These are phyloP conservation scores for Candida sojae DNA, from an alignment of 1,139 yeast species.

Conservation along the genomic window DNA sequence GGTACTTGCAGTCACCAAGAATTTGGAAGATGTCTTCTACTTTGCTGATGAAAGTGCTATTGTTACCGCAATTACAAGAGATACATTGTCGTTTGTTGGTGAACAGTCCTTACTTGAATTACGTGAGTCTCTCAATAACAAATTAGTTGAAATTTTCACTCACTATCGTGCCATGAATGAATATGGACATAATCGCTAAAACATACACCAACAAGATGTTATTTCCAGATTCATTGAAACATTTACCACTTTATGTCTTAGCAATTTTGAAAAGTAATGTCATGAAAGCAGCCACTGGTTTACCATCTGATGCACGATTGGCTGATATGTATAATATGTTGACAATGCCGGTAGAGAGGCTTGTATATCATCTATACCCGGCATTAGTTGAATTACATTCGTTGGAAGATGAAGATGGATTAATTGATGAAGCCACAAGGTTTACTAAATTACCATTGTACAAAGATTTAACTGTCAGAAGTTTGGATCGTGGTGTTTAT, in stretches of 20 bases:
- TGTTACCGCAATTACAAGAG: slow-evolving; percentile 70
- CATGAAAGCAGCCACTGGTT: slow-evolving; percentile 50
- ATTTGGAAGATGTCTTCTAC: slow-evolving; percentile 71
- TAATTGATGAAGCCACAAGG: slow-evolving; percentile 34
- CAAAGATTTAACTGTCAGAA: slow-evolving; percentile 45
- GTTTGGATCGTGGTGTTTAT: slow-evolving; percentile 76
- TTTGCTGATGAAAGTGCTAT: slow-evolving; percentile 86
- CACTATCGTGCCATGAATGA: slow-evolving; percentile 66
- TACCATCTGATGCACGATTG: slow-evolving; percentile 59
- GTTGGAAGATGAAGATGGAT: slow-evolving; percentile 56
- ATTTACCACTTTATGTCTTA: slow-evolving; percentile 68
- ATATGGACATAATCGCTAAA: slow-evolving; percentile 48
- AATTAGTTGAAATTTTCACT: slow-evolving; percentile 72
- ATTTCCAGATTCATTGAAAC: slow-evolving; percentile 78
- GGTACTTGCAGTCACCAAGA: slow-evolving; percentile 78
- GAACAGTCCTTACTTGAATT: slow-evolving; percentile 62
- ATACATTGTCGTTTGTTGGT: slow-evolving; percentile 63
- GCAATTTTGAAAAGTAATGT: slow-evolving; percentile 71
- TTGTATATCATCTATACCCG: slow-evolving; percentile 76
- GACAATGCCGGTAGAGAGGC: slow-evolving; percentile 56
- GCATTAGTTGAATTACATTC: slow-evolving; percentile 75
- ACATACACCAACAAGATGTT: slow-evolving; percentile 66
- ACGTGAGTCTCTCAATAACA: slow-evolving; percentile 62
- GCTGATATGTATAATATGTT: slow-evolving; percentile 57
- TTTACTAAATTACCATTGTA: slow-evolving; percentile 54